Base-by-base conservation (phyloP, 1,284 basidiomycete genomes). In the Heterobasidion irregulare region DNA sequence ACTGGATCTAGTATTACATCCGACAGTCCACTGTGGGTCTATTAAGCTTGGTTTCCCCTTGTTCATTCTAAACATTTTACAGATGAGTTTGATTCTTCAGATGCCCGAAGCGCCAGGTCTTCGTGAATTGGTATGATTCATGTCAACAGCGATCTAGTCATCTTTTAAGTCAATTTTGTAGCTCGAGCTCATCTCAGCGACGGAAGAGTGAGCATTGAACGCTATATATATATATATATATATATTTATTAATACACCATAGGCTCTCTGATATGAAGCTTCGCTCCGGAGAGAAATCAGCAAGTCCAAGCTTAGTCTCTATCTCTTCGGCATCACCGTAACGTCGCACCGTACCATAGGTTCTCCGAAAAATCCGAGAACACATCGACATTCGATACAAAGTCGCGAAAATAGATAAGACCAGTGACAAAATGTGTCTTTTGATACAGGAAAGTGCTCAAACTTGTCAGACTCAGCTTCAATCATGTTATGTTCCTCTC, bases 311-410 rank as follows among this genome's bases (percentile, higher is more conserved):
- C 33, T 6, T 19, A 47, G 34, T 45, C 47, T 49, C 34, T 26
- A 5, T 26, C 6, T 26, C 5, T 26, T 26, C 26, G 26, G 26
- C 26, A 26, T 26, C 48, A n/a, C 8, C 52, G n/a, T 18, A 13
- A 12, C 19, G 47, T 35, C 12, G 9, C 45, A 2, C 55, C 75
- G 72, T 56, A 15, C 52, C 47, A 19, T 53, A 82, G 80, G 69
- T 80, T 50, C 84, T 83, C 61, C 86, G 85, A 62, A 84, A 80
- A 62, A 72, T 92, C 52, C 74, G 79, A 54, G 76, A 73, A 52
- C 83, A 91, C 58, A 72, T 74, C 34, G 88, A 90, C 58, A 88
- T 90, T 56, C 83, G 89, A 2, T 92, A 80, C 66, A 75, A 79
- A 55, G 68, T 84, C 9, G 82, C 82, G 69, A 90, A 84, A 62